Evolutionary conservation across 371 early-diverging fungal genomes (phyloP), one percentile per base, ranked within the genome.

Genomic region (Nematocida sp.): DNA sequence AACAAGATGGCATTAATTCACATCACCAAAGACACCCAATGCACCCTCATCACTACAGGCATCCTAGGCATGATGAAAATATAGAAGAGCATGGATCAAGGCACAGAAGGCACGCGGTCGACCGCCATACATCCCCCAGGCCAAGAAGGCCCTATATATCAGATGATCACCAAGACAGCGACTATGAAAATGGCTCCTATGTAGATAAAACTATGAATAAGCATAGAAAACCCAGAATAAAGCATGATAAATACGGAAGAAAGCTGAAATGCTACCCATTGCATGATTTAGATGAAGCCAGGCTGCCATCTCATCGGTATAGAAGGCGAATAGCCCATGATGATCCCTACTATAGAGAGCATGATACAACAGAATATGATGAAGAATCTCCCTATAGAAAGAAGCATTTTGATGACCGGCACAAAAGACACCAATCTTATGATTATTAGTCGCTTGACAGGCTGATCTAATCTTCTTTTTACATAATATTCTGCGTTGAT

Each of bases 211-310:
- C 11, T 33, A 23, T 11, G 23, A 23, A 60, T 23, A 23, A 23
- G 23, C 9, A 11, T 9, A 39, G 64, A 45, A 64, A 42, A 42
- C 64, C 64, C 23, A 25, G 25, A 18, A 18, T 60, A 33, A 60
- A 60, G 60, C 20, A 23, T 25, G 60, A 60, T 45, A 27, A 23
- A 64, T 15, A 64, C 0, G 44, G 64, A 42, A 64, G 23, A 44
- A 33, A 9, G 6, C 64, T 64, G 7, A 42, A 64, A 5, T 64
- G 64, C 64, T 64, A 64, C 1, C 44, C 64, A 7, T 15, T 64
- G 3, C 42, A 45, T 45, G 45, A 39, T 42, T 33, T 45, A 39
- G 64, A 64, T 18, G 33, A 33, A 33, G 33, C 33, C 33, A 33
- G 33, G 33, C 33, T 33, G 33, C 2, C 33, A 33, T 33, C 33